These are phyloP conservation scores for Thermothelomyces thermophilus DNA, from an alignment of 2,329 filamentous ascomycete genomes.

Conservation along the genomic window DNA sequence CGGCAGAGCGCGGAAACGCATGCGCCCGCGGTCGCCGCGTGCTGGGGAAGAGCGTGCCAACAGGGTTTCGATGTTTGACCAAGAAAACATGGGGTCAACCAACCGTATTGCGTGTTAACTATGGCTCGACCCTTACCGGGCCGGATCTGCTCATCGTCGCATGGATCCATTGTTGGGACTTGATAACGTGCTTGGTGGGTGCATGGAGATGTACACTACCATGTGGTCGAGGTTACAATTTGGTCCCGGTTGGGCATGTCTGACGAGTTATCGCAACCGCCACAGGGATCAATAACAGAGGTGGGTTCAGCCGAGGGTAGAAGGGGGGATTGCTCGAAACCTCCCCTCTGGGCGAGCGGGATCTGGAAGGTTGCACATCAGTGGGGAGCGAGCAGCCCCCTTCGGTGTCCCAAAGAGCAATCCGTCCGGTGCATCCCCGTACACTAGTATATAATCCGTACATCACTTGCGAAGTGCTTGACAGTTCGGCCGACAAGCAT, in stretches of 20 bases:
- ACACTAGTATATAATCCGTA: background rate
- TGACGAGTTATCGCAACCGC: background rate
- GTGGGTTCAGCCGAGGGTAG: background rate
- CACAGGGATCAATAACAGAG: background rate
- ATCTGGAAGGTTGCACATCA: background rate
- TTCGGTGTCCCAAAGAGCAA: conserved; percentile 14
- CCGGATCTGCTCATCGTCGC: background rate
- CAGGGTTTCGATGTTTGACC: background rate
- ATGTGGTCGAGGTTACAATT: background rate
- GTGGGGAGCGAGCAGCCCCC: background rate
- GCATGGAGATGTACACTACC: background rate
- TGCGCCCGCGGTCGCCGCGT: background rate
- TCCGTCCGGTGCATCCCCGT: background rate
- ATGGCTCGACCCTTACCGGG: background rate
- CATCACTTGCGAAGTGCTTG: conserved; percentile 4
- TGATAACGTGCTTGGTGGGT: conserved; percentile 1
- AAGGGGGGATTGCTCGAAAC: background rate
- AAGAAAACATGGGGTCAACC: too few species aligned
- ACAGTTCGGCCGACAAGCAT: background rate
- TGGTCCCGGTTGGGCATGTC: background rate
- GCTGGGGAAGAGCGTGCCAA: background rate
- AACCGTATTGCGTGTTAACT: background rate
- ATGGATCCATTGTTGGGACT: background rate
- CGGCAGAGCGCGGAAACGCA: background rate
- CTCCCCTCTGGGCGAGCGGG: background rate